Evolutionary conservation across 1,139 yeast species (phyloP).

Genomic region (Citeromyces hawaiiensis): DNA sequence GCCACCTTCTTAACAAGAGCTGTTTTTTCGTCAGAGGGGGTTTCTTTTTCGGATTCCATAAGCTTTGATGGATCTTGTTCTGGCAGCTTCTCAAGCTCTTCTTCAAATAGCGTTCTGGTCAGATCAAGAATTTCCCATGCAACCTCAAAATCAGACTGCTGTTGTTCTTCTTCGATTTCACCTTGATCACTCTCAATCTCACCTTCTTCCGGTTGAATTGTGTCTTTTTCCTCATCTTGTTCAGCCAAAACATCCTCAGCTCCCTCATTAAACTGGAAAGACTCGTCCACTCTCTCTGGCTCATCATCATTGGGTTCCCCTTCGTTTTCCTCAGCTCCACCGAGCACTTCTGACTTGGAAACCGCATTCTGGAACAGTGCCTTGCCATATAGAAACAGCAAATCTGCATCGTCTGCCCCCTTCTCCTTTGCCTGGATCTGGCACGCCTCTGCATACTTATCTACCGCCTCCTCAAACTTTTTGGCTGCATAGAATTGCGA

Average conservation of each 20-base stretch:
- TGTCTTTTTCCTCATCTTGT: conserved; percentile 15
- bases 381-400: conserved; percentile 66
- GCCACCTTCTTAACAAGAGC: conserved; percentile 41
- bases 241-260: conserved; percentile 17
- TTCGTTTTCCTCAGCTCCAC: conserved; percentile 19
- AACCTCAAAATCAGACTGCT: conserved; percentile 62
- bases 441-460: conserved; percentile 66
- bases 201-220: conserved; percentile 20
- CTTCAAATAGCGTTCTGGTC: conserved; percentile 52
- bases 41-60: conserved; percentile 21
- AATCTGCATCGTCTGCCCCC: conserved; percentile 56
- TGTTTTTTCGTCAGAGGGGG: conserved; percentile 20
- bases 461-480: conserved; percentile 58
- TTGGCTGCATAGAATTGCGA: conserved; percentile 47
- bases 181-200: conserved; percentile 21
- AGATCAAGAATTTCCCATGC: conserved; percentile 84
- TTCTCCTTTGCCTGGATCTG: conserved; percentile 33
- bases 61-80: conserved; percentile 18
- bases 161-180: conserved; percentile 11
- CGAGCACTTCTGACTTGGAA: conserved; percentile 66
- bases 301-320: conserved; percentile 12
- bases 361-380: conserved; percentile 74
- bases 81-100: conserved; percentile 20
- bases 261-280: conserved; percentile 41
- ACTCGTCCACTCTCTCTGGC: conserved; percentile 7